Evolutionary conservation across 164 flowering plant species (phyloP), one percentile per base, ranked within the genome.

Genomic region (Akebia trifoliata): DNA sequence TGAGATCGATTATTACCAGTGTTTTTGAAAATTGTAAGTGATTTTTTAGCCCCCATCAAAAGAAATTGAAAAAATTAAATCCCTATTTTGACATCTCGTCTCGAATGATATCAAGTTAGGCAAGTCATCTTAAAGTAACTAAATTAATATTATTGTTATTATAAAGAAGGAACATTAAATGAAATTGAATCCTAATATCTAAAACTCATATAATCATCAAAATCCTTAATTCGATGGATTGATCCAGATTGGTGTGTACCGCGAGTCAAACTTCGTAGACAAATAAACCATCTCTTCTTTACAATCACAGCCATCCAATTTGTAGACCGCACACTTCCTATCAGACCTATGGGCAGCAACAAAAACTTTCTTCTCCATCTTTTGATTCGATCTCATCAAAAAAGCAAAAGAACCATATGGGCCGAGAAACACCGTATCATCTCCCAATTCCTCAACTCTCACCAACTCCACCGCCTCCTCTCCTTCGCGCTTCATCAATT

Each of bases 401-500:
- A 17, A 21, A 30, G 14, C 25, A 18, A 29, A 60, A 17, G 56
- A 50, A 37, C 63, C 63, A 39, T 30, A 50, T 1, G 56, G 46
- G 15, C 56, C 51, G 2, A 43, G n/a, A 17, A 40, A 43, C 20
- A 61, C 15, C 1, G 30, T 22, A 40, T 4, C 49, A 24, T 32
- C 26, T 1, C 40, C 37, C 31, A 61, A 22, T 1, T 30, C 57
- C 25, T 28, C 21, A 15, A 40, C 50, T 17, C 24, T 11, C 30
- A 6, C 17, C 50, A 14, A 32, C 8, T 15, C 17, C 4, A 22
- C 47, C 39, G 14, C n/a, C 43, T 18, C 22, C 34, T 6, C 42
- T 11, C 44, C 55, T 14, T 20, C 18, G 6, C 29, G 18, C 3
- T 44, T 6, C 55, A 35, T 37, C 29, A 51, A n/a, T 38, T 34